A percentile compares a stretch with the other conserved stretches of the same genome.
These are phyloP conservation scores for Mycena chlorophos DNA, from an alignment of 768 basidiomycete genomes.

Conservation along the genomic window DNA sequence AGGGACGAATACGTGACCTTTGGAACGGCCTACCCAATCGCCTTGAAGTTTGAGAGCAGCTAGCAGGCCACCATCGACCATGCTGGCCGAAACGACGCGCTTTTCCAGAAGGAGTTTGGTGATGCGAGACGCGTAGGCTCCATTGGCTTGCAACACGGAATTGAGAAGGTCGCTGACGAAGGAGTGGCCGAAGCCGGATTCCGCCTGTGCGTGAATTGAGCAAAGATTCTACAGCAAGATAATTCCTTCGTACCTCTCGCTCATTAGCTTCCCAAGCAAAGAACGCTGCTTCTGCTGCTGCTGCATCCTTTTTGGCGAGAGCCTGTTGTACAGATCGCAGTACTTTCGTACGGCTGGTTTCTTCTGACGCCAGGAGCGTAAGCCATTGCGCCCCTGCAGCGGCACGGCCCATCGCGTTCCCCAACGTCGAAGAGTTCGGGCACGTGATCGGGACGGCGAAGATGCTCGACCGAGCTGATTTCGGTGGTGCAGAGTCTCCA, in stretches of 20 bases:
- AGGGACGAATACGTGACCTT: neutral
- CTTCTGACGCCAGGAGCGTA: slow-evolving; percentile 11
- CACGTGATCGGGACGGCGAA: slow-evolving; percentile 59
- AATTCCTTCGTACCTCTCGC: slow-evolving; percentile 5
- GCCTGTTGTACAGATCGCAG: slow-evolving; percentile 39
- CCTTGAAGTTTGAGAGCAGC: slow-evolving; percentile 48
- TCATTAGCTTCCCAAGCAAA: slow-evolving; percentile 56
- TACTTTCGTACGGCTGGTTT: slow-evolving; percentile 31
- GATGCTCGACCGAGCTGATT: slow-evolving; percentile 49
- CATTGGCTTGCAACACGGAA: slow-evolving; percentile 47
- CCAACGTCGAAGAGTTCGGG: slow-evolving; percentile 59
- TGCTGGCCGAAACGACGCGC: slow-evolving; percentile 55
- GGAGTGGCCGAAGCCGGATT: slow-evolving; percentile 34
- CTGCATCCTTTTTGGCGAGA: slow-evolving; percentile 44
- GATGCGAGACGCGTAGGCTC: slow-evolving; percentile 56
- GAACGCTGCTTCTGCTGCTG: slow-evolving; percentile 60
- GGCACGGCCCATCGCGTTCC: slow-evolving; percentile 59
- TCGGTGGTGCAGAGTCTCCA: slow-evolving; percentile 21
- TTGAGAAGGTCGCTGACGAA: slow-evolving; percentile 63
- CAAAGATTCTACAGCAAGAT: neutral
- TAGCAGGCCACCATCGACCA: slow-evolving; percentile 64
- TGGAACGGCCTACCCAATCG: slow-evolving; percentile 61
- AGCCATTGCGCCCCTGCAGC: slow-evolving; percentile 49
- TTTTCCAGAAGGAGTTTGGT: slow-evolving; percentile 58
- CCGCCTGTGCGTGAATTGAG: slow-evolving; percentile 14